Conservation (phyloP, 2,329 filamentous ascomycete genomes). For the Hymenoscyphus albidus region DNA sequence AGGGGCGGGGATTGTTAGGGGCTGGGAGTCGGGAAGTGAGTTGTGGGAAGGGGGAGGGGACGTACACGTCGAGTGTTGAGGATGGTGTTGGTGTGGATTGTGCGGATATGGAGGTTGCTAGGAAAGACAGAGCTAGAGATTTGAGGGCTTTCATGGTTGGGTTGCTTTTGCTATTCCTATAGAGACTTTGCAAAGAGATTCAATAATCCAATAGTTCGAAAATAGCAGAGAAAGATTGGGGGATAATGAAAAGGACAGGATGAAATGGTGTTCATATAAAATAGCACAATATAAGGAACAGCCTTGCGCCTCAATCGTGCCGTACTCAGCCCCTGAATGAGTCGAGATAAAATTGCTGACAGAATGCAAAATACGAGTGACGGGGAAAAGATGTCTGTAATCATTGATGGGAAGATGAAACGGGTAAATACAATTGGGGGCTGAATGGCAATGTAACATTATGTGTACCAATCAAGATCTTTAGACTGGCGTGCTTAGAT, state of each 20-base stretch:
- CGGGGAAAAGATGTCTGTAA: background rate
- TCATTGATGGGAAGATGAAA: background rate
- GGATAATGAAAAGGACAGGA: background rate
- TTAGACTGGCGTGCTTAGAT: background rate
- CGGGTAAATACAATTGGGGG: background rate
- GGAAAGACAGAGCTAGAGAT: background rate
- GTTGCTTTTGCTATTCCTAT: background rate
- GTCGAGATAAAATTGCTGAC: background rate
- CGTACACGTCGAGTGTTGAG: slow-evolving; percentile 22
- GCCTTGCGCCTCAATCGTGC: background rate
- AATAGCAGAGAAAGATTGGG: no score
- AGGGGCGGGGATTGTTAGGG: background rate
- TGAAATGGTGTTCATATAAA: background rate
- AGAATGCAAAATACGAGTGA: background rate
- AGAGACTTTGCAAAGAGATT: no score
- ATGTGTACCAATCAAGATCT: background rate
- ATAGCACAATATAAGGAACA: background rate
- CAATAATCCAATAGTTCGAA: no score
- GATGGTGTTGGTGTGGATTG: background rate
- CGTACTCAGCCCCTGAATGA: background rate
- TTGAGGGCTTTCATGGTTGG: slow-evolving; percentile 1
- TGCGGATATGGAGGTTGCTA: background rate
- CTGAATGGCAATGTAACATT: background rate
- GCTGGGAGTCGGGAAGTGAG: background rate
- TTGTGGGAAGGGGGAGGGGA: background rate